These are phyloP conservation scores for Monosporascus cannonballus DNA, from an alignment of 2,329 filamentous ascomycete genomes.

Conservation along the genomic window DNA sequence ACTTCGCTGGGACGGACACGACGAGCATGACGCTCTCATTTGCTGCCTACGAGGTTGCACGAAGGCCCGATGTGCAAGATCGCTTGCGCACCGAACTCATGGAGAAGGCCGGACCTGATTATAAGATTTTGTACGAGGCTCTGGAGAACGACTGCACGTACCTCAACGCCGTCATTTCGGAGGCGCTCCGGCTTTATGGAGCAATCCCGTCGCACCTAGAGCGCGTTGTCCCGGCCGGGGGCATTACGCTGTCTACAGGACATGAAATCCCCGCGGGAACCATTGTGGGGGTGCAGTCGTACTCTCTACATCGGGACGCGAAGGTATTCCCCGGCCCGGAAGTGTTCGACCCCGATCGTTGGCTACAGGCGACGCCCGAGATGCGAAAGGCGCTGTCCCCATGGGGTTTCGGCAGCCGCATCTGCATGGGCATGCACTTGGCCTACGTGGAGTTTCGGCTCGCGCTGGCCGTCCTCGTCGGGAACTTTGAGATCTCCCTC, in stretches of 20 bases:
- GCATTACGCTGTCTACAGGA: neutral
- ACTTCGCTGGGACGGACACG: neutral
- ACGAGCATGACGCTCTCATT: neutral
- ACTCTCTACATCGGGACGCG: neutral
- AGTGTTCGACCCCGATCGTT: neutral
- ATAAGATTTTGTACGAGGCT: neutral
- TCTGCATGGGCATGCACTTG: slow-evolving; percentile 1
- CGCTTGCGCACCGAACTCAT: neutral
- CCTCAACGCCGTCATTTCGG: neutral
- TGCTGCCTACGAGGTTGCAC: neutral
- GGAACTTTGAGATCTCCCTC: neutral
- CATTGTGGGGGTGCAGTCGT: neutral
- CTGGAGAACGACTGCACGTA: neutral
- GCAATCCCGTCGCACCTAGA: neutral
- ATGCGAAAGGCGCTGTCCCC: slow-evolving; percentile 1
- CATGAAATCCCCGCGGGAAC: neutral
- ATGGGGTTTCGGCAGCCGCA: neutral
- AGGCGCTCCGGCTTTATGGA: neutral
- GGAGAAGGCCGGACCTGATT: neutral
- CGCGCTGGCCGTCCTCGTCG: neutral
- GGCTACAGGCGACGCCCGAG: neutral
- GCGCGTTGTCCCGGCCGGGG: neutral
- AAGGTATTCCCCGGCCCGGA: neutral
- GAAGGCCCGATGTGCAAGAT: neutral
- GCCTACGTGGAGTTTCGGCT: slow-evolving; percentile 1